Base-by-base conservation (phyloP, 164 flowering plant species). In the Tetrastigma voinierianum region DNA sequence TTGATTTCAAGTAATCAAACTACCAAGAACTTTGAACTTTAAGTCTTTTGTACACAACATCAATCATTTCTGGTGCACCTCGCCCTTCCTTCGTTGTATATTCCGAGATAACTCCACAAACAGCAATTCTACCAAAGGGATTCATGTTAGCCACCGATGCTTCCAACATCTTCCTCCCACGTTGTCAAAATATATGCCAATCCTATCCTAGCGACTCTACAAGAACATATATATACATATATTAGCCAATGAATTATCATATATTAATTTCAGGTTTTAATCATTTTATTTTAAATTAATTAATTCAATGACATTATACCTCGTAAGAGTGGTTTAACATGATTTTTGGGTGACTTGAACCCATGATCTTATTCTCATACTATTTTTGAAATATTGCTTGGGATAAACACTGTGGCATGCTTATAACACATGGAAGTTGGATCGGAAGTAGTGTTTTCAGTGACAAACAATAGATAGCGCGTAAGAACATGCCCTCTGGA, bases 111-210 rank as follows among this genome's bases (percentile, higher is more conserved):
- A 76, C 85, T 3, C 97, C 96, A 48, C 96, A 92, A 3, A 70
- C 80, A 3, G 85, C 91, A 9, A 88, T 81, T 69, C 93, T 78
- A 2, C 96, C 96, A 23, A 75, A 79, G 2, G 15, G 1, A 18
- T 83, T 92, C 97, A 92, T 87, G 82, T 89, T 88, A 16, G 75
- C 77, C 47, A 90, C 74, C 2, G 82, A 92, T 2, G 92, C 92
- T 49, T 88, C 96, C 52, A 76, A 79, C 90, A 87, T 92, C 68
- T 86, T 82, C 68, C 87, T 5, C 96, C 97, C n/a, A 91, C 94
- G 44, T 89, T 91, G 77, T 91, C 97, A 9, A 90, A 90, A 23
- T 90, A 89, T 59, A 91, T 82, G 61, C 89, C 93, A 5, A 91
- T 86, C 1, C 97, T 94, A 12, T 86, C 84, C n/a, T n/a, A 0